These are phyloP conservation scores for Apophysomyces variabilis DNA, from an alignment of 371 early-diverging fungal genomes.

Conservation along the genomic window DNA sequence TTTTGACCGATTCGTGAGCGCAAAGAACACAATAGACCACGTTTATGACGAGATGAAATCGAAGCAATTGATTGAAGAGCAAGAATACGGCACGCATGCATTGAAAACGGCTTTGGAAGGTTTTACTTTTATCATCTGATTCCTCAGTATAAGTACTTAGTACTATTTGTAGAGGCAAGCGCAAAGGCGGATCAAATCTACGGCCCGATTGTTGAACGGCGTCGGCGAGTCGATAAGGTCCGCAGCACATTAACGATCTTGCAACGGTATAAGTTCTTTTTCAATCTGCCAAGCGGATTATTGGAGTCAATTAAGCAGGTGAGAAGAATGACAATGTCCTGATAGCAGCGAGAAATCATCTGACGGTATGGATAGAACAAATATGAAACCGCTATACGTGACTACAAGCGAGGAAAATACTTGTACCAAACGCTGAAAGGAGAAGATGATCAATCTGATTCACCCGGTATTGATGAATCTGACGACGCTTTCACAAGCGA, in stretches of 20 bases:
- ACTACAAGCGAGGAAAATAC: conserved; percentile 92
- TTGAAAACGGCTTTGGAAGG: conserved; percentile 42
- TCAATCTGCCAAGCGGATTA: conserved; percentile 89
- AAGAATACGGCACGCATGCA: conserved; percentile 78
- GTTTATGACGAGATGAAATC: conserved; percentile 91
- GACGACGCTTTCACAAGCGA: conserved; percentile 21
- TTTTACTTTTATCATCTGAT: conserved; percentile 13
- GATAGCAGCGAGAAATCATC: neutral
- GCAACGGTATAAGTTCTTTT: conserved; percentile 93
- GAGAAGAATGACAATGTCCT: neutral
- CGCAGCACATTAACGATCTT: conserved; percentile 85
- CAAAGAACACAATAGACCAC: conserved; percentile 93
- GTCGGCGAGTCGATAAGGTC: conserved; percentile 89
- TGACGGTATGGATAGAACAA: conserved; percentile 59
- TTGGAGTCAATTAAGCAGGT: conserved; percentile 82
- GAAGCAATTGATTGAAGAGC: conserved; percentile 76
- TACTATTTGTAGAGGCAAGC: conserved; percentile 55
- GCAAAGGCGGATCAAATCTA: conserved; percentile 82
- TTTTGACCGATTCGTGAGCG: conserved; percentile 95
- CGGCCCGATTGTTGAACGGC: conserved; percentile 86
- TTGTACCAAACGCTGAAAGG: conserved; percentile 59
- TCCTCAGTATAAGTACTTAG: neutral
- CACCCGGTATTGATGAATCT: conserved; percentile 10
- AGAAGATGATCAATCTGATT: conserved; percentile 26
- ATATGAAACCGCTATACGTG: conserved; percentile 91